Evolutionary conservation across 192 early-diverging fungal genomes (phyloP).

Genomic region (Geranomyces variabilis): DNA sequence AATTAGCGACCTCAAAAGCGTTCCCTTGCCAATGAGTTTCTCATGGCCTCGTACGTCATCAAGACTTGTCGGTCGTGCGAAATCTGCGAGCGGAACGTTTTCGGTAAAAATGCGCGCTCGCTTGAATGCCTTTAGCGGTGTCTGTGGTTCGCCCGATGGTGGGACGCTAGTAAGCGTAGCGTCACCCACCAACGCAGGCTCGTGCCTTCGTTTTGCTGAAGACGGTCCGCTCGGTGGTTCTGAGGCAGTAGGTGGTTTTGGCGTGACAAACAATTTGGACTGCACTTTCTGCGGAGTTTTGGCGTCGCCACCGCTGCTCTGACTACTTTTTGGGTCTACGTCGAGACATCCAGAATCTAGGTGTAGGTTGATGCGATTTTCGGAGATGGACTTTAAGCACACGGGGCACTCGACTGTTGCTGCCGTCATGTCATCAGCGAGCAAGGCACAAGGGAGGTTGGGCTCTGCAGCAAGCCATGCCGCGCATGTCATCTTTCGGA

Average conservation of each 20-base stretch:
- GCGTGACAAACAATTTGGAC: slow-evolving; percentile 8
- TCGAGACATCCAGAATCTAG: slow-evolving; percentile 13
- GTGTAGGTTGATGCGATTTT: slow-evolving; percentile 16
- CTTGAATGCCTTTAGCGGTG: slow-evolving; percentile 7
- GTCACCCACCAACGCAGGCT: not conserved
- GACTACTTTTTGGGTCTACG: not conserved
- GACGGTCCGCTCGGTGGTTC: slow-evolving; percentile 14
- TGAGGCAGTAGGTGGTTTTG: not conserved
- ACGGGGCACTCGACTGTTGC: slow-evolving; percentile 3
- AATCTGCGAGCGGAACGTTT: slow-evolving; percentile 63
- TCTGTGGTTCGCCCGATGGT: slow-evolving; percentile 16
- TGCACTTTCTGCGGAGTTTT: not conserved
- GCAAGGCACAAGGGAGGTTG: too few relatives aligned
- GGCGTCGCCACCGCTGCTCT: slow-evolving; percentile 20
- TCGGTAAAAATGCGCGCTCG: not conserved
- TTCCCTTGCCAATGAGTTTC: slow-evolving; percentile 65
- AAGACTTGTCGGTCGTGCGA: slow-evolving; percentile 59
- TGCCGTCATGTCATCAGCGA: not conserved
- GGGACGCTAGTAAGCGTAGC: not conserved
- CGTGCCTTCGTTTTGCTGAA: not conserved
- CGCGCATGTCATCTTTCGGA: too few relatives aligned
- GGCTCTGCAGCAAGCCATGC: too few relatives aligned
- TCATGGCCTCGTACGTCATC: slow-evolving; percentile 76
- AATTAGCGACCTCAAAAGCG: slow-evolving; percentile 68
- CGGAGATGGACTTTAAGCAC: not conserved